Evolutionary conservation across 371 early-diverging fungal genomes (phyloP), one percentile per base, ranked within the genome.

Genomic region (Actinomucor elegans): DNA sequence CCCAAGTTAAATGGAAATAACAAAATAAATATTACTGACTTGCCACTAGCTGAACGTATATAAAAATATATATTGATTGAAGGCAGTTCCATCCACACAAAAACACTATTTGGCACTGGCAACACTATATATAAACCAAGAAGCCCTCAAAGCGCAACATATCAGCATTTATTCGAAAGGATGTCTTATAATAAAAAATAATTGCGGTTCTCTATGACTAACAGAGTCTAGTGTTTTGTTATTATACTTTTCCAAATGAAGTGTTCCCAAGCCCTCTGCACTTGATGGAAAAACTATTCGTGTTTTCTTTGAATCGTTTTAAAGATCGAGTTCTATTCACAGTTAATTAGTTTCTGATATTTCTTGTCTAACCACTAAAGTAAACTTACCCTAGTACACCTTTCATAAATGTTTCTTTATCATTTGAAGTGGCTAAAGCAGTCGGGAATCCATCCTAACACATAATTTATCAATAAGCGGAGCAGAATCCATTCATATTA

Each of bases 381-480:
- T 24, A 21, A 12, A 67, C 73, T 61, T 79, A 83, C 85, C 78
- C 75, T 28, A 82, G 45, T 11, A 82, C 67, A 7, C 81, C 77
- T 61, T 83, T 84, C 40, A 80, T 46, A 58, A 89, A 88, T 28
- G 59, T 52, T 51, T 83, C 83, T 66, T 88, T 90, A 34, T 83
- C 82, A 4, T 50, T 50, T 18, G 60, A 64, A 24, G 69, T 71
- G 0, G 75, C 83, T 46, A 84, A 63, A 4, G 60, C 43, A 11
- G 86, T 84, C 1, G 90, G 90, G 52, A 90, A 90, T 0, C 70
- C 80, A 4, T 81, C 78, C 85, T 85, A 69, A 23, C 43, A 41
- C 41, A 41, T n/a, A 41, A 14, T n/a, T 24, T 26, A 23, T 24
- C 31, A 27, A 0, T 35, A 20, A 10, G 18, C 14, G 17, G 12